Evolutionary conservation across 2,329 filamentous ascomycete species (phyloP).

Genomic region (Xylaria sp.): DNA sequence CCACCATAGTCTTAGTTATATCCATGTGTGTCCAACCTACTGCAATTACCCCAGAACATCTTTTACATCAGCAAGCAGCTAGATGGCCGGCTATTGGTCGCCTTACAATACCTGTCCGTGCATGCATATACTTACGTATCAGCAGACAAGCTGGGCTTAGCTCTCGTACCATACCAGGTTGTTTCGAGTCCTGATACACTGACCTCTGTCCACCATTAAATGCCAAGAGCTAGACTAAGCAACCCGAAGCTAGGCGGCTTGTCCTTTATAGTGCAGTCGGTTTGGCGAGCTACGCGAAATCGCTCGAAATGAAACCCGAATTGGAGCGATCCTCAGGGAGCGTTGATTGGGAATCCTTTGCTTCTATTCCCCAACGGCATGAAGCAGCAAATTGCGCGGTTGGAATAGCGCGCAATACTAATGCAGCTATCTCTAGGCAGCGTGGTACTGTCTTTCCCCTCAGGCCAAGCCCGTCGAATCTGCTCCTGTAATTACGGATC

Average conservation of each 20-base stretch:
- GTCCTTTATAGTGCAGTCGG: no score
- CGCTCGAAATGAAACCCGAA: not conserved
- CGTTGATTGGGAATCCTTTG: not conserved
- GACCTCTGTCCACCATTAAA: no score
- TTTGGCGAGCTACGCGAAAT: not conserved
- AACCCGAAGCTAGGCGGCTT: not conserved
- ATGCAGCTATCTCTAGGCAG: not conserved
- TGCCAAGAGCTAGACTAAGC: not conserved
- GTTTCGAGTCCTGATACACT: no score
- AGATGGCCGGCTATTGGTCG: not conserved
- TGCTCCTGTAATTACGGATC: no score
- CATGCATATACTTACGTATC: no score
- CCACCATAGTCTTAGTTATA: no score
- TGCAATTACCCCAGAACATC: not conserved
- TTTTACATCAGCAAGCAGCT: not conserved
- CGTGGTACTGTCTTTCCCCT: not conserved
- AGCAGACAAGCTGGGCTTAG: no score
- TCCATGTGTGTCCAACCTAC: not conserved
- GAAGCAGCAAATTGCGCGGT: not conserved
- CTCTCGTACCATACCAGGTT: no score
- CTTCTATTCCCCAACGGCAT: not conserved
- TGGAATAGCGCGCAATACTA: not conserved
- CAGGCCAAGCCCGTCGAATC: no score
- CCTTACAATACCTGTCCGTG: not conserved
- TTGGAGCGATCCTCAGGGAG: not conserved